A percentile compares a stretch with the other conserved stretches of the same genome.
phyloP scores from a whole-genome alignment of 768 basidiomycete genomes.

The Tylopilus subfusipes region DNA sequence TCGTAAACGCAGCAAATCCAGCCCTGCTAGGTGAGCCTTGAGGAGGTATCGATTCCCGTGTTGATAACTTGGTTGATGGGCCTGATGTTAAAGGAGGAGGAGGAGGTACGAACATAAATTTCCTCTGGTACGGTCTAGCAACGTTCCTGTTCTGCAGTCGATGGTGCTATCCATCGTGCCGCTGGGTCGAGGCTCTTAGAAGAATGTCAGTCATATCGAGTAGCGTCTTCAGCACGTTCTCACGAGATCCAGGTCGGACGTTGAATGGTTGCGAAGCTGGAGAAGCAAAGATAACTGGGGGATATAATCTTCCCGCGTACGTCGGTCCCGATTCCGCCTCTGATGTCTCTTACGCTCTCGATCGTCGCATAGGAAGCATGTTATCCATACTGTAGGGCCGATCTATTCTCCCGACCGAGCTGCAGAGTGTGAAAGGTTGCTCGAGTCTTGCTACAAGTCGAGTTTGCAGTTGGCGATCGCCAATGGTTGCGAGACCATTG shows the following conservation, averaged over 20 bases:
- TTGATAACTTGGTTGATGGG: neutral
- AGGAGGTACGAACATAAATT: conserved; percentile 49
- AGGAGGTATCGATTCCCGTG: neutral
- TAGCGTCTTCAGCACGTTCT: neutral
- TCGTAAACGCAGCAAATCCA: conserved; percentile 82
- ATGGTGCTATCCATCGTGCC: conserved; percentile 77
- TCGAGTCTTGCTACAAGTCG: conserved; percentile 65
- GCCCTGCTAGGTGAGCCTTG: conserved; percentile 56
- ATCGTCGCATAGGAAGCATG: conserved; percentile 46
- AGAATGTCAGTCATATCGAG: conserved; percentile 54
- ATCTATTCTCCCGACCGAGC: conserved; percentile 42
- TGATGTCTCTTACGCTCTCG: neutral
- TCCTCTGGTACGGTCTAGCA: neutral
- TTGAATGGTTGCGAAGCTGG: conserved; percentile 70
- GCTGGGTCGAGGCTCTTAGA: conserved; percentile 62
- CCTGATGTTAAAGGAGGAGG: conserved; percentile 56
- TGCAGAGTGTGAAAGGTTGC: conserved; percentile 46
- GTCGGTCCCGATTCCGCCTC: conserved; percentile 26
- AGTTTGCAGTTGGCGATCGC: conserved; percentile 62
- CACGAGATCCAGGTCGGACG: conserved; percentile 58
- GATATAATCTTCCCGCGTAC: conserved; percentile 74
- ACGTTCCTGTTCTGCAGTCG: conserved; percentile 44
- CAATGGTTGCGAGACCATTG: conserved; percentile 61
- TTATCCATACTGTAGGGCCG: conserved; percentile 84
- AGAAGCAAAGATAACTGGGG: conserved; percentile 74